Conservation (phyloP, 345 rosid genomes). For the Aethionema arabicum region DNA sequence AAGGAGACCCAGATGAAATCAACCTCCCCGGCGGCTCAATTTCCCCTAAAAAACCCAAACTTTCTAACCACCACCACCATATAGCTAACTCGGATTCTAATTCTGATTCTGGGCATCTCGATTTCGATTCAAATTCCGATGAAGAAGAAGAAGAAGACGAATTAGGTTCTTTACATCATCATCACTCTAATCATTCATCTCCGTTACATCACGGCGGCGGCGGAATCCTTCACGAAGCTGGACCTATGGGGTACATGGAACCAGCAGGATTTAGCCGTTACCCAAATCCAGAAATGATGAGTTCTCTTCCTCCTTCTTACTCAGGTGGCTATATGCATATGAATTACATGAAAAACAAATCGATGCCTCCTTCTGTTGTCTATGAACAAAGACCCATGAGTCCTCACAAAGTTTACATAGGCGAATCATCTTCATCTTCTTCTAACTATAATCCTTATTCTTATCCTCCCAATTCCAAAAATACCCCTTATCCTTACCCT, state of each 20-base stretch:
- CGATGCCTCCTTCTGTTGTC: conserved; percentile 58
- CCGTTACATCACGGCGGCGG: conserved; percentile 47
- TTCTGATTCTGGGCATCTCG: conserved; percentile 63
- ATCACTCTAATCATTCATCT: conserved; percentile 48
- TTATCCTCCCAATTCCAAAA: conserved; percentile 24
- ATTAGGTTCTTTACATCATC: conserved; percentile 40
- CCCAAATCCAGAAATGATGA: conserved; percentile 5
- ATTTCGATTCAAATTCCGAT: conserved; percentile 52
- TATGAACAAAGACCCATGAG: conserved; percentile 62
- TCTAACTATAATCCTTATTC: conserved; percentile 34
- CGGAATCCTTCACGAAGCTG: conserved; percentile 20
- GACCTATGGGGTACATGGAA: conserved; percentile 31
- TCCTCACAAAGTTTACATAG: conserved; percentile 51
- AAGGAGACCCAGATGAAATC: conserved; percentile 39
- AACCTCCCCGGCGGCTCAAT: background rate
- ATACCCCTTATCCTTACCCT: conserved; percentile 33
- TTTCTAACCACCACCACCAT: conserved; percentile 30
- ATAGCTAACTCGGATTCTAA: conserved; percentile 64
- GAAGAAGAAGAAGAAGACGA: conserved; percentile 50
- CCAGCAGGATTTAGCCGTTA: conserved; percentile 31
- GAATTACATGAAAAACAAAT: conserved; percentile 80
- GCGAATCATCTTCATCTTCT: conserved; percentile 66
- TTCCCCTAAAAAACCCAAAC: conserved; percentile 34
- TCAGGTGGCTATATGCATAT: conserved; percentile 47
- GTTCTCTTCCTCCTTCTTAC: conserved; percentile 26